Conservation (phyloP, 2,329 filamentous ascomycete species). For the Fusarium neocosmosporiellum region DNA sequence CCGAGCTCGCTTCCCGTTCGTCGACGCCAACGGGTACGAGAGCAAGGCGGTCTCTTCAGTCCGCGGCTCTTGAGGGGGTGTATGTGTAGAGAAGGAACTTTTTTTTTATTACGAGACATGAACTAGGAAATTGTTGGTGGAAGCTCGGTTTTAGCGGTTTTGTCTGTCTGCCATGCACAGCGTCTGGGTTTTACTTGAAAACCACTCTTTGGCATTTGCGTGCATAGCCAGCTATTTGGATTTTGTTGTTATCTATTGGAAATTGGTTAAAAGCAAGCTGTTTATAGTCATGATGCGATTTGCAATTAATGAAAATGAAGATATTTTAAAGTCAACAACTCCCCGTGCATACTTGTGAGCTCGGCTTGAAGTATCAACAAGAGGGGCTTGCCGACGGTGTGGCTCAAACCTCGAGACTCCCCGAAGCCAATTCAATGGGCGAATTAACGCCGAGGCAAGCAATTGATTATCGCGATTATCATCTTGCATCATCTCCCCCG, state of each 20-base stretch:
- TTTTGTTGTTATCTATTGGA: conserved; percentile 4
- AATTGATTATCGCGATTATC: conserved; percentile 7
- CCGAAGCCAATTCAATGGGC: background rate
- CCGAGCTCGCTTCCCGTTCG: conserved; percentile 76
- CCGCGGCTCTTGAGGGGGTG: conserved; percentile 32
- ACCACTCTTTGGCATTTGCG: conserved; percentile 19
- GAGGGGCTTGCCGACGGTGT: background rate
- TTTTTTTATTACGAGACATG: conserved; percentile 14
- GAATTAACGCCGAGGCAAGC: background rate
- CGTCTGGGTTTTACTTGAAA: conserved; percentile 14
- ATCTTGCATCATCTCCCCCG: background rate
- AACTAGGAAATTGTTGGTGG: conserved; percentile 2
- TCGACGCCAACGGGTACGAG: conserved; percentile 66
- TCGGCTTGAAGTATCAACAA: background rate
- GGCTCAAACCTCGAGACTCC: background rate
- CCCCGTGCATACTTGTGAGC: background rate
- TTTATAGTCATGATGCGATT: background rate
- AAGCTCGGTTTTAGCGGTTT: conserved; percentile 25
- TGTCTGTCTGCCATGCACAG: conserved; percentile 21
- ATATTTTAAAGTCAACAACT: background rate
- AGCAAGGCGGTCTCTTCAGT: conserved; percentile 55
- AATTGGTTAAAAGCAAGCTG: conserved; percentile 9
- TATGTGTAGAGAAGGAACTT: background rate
- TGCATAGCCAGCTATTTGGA: conserved; percentile 33
- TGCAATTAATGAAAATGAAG: conserved; percentile 11